Evolutionary conservation across 176 grass and related monocot species (phyloP), one percentile per base, ranked within the genome.

Genomic region (Aegilops longissima): DNA sequence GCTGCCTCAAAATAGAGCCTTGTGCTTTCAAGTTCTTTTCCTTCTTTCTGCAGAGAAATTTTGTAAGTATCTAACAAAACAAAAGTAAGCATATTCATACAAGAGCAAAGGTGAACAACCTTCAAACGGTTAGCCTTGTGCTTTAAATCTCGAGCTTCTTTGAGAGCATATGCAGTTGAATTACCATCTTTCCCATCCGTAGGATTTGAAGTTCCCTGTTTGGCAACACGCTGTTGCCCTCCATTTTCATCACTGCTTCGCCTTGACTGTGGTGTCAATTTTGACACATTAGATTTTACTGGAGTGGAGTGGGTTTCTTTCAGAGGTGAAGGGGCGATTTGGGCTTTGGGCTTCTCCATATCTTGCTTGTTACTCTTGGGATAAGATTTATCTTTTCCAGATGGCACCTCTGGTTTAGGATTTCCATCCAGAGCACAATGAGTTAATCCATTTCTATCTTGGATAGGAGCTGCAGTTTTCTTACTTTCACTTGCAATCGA

Each of bases 111-210:
- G 35, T 62, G 29, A 80, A 84, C 75, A 61, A 98, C 97, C 97
- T 98, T 96, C 66, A 98, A 91, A 91, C 94, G 97, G 69, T 98
- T 94, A 76, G 94, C 97, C 76, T 88, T 94, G 86, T 98, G 97
- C 80, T 98, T 98, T 27, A 98, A 88, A 86, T 87, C 94, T 70
- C 90, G 85, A 30, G 97, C 97, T 90, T 98, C 97, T 91, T 98
- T 96, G 61, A 81, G 85, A 80, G 70, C 80, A 88, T 88, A 89
- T 66, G 76, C 88, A 86, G 88, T 29, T 64, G 90, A 87, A 84
- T 81, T 88, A 85, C 76, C 66, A 82, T 93, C 95, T 91, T 92
- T 96, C 85, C 82, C 94, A 58, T 94, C 87, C 31, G 76, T 82
- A 63, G 73, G 81, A 87, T 88, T 93, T 66, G 88, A 84, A 83